Evolutionary conservation across 2,329 filamentous ascomycete genomes (phyloP), one percentile per base, ranked within the genome.

Genomic region (Trichothecium roseum): DNA sequence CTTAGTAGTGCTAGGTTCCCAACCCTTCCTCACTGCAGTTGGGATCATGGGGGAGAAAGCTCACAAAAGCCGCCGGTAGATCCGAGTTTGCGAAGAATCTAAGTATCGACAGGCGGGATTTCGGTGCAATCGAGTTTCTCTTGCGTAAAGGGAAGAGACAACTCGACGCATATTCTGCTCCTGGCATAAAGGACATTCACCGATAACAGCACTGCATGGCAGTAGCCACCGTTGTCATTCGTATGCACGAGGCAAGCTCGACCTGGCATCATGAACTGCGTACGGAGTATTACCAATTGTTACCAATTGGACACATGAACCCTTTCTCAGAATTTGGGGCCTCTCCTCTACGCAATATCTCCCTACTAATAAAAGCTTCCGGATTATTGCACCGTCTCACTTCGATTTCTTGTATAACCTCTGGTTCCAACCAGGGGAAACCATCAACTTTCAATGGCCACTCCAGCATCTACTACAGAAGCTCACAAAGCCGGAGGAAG

Each of bases 71-170:
- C 10, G 13, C 36, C 20, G 44, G 27, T 34, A 35, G 31, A 39
- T 22, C 16, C 18, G 86, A 95, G 52, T 96, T 98, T 52, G 66
- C 77, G 28, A 83, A 81, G 53, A 70, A 84, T 51, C 52, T 75
- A 10, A 53, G 56, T 8, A 56, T 93, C 37, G 79, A 83, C 56
- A 91, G 85, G 60, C 86, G 84, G 47, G 86, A 94, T 52, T 94
- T 94, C 57, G 68, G 70, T 13, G 80, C 86, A 5, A 81, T 95
- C 38, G 88, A 95, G 57, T 91, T 85, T 55, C 64, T 94, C 24
- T 54, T 95, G 35, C 74, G 88, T 40, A 89, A 85, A 55, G 88
- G 88, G 16, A 71, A 74, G 28, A 73, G 84, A 30, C 86, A 94
- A 54, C 65, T 95, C 14, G 85, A 94, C 43, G 72, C 78, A 31